A percentile compares a stretch with the other conserved stretches of the same genome.
Conservation (phyloP, 768 basidiomycete species). For the Kwoniella pini region DNA sequence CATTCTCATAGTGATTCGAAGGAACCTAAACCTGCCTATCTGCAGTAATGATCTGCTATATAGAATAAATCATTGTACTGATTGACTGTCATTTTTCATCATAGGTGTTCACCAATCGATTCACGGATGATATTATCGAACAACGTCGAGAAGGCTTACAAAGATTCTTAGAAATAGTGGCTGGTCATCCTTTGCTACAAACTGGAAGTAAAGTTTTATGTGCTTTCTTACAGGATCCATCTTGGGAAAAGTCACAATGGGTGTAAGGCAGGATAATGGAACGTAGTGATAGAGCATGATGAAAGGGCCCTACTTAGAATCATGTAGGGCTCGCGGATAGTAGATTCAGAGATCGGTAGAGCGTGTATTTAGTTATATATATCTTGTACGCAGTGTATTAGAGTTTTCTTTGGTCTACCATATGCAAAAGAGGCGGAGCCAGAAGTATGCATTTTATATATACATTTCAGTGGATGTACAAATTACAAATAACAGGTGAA, state of each 20-base stretch:
- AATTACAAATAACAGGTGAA: too few relatives aligned
- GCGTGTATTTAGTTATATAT: too few relatives aligned
- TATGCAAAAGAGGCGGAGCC: too few relatives aligned
- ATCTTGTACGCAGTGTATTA: too few relatives aligned
- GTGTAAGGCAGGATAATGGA: background rate
- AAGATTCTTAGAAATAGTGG: slow-evolving; percentile 91
- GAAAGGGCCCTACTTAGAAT: too few relatives aligned
- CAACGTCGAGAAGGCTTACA: slow-evolving; percentile 86
- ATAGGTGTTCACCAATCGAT: slow-evolving; percentile 89
- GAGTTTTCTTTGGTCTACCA: too few relatives aligned
- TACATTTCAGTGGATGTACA: too few relatives aligned
- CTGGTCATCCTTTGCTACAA: slow-evolving; percentile 94
- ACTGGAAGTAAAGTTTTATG: slow-evolving; percentile 96
- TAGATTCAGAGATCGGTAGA: too few relatives aligned
- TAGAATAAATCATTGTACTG: background rate
- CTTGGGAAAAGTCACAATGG: slow-evolving; percentile 63
- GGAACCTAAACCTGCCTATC: background rate
- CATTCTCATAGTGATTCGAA: background rate
- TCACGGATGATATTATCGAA: slow-evolving; percentile 97
- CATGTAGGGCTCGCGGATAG: too few relatives aligned
- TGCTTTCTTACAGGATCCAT: slow-evolving; percentile 86
- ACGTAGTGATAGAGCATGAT: too few relatives aligned
- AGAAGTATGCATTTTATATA: too few relatives aligned
- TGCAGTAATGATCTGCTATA: too few relatives aligned
- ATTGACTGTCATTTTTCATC: background rate